Conservation (phyloP, 176 grass and related monocot genomes). For the Carex scoparia region DNA sequence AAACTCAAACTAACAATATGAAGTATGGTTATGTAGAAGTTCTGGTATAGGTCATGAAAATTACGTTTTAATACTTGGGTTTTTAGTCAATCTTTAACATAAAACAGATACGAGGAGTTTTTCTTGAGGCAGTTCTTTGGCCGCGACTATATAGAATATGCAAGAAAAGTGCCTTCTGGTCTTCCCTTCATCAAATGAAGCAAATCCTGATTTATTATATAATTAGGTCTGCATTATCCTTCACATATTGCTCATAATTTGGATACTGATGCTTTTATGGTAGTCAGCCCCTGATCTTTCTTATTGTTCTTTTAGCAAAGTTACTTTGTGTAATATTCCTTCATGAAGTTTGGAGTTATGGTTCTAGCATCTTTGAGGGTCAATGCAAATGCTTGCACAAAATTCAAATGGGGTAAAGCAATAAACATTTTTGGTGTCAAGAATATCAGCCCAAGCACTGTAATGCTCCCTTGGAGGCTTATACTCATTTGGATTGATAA, state of each 20-base stretch:
- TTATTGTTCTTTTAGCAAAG: background rate
- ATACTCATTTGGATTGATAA: background rate
- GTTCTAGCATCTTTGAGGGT: background rate
- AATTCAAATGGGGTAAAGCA: background rate
- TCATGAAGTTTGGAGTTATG: background rate
- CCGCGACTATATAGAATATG: constrained; percentile 58
- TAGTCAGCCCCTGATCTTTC: background rate
- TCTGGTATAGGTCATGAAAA: background rate
- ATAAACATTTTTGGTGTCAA: background rate
- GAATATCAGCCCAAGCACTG: background rate
- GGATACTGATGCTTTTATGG: background rate
- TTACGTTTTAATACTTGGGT: background rate
- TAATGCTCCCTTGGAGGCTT: background rate
- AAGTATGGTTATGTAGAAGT: background rate
- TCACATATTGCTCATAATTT: background rate
- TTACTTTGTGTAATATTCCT: background rate
- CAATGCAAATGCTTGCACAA: background rate
- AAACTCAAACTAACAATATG: background rate
- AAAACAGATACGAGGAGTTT: constrained; percentile 82
- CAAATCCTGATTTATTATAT: background rate
- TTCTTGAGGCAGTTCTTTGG: constrained; percentile 98
- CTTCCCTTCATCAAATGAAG: constrained; percentile 85
- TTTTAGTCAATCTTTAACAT: constrained; percentile 10
- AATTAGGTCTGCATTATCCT: background rate
- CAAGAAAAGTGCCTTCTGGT: constrained; percentile 60